Base-by-base conservation (phyloP, 306 rosid species). In the Prunus dulcis region DNA sequence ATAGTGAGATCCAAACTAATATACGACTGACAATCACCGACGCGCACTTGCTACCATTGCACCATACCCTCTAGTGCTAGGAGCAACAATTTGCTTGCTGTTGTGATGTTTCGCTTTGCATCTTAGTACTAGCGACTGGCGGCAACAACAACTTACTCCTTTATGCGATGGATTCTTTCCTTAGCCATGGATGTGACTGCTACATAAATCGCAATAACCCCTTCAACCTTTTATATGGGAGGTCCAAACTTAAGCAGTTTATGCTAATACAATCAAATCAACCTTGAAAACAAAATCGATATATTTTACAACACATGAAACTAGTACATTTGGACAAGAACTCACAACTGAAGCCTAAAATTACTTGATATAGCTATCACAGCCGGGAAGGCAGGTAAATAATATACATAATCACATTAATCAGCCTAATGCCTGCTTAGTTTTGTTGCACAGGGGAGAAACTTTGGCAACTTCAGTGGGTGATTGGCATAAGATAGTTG, bases 311-410 rank as follows among this genome's bases (percentile, higher is more conserved):
- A 18, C 45, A 38, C 23, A 66, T 46, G 23, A 68, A 49, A 75
- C 23, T 1, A 2, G 45, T 32, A 41, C 58, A 68, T 50, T 32
- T 34, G 60, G 11, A 22, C 78, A 81, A 17, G 64, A 68, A 63
- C 55, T 43, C 22, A 34, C 51, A n/a, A 76, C 67, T 76, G 56
- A 80, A 76, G 55, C 72, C 72, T 38, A 80, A 52, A 50, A n/a
- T 13, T 51, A 47, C 60, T 49, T 17, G 23, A 47, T 12, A 56
- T 9, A 18, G 23, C 18, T 22, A 67, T 69, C 11, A 60, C 46
- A 32, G 74, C 17, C 19, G 14, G 3, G 38, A 38, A 46, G 10
- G 66, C 25, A 50, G 27, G 47, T n/a, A 27, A 49, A 22, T 73
- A 78, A 67, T 41, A 57, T 58, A 49, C 76, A 56, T 47, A 69